phyloP scores from a whole-genome alignment of 2,329 filamentous ascomycete genomes.

The Aureobasidium sp. region DNA sequence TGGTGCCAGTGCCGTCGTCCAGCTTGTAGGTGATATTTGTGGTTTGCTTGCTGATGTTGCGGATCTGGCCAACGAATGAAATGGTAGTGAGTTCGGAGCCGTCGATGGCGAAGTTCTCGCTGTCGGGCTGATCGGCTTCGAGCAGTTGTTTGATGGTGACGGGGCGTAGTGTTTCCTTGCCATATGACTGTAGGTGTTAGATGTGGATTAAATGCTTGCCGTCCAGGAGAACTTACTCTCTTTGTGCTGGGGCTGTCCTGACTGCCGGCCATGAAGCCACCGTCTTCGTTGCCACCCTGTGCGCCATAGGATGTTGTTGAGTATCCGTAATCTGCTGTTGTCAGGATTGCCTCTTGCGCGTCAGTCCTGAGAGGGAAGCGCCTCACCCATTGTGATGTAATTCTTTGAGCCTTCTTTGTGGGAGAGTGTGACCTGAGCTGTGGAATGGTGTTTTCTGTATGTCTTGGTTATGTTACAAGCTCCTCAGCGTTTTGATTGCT shows the following conservation, averaged over 20 bases:
- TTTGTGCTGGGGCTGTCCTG: constrained; percentile 33
- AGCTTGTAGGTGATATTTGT: constrained; percentile 90
- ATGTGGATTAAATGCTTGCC: background rate
- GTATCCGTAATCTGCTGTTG: constrained; percentile 33
- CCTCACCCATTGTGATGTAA: background rate
- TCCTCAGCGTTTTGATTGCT: background rate
- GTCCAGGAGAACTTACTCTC: constrained; percentile 16
- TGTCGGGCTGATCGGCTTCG: constrained; percentile 67
- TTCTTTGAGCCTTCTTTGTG: background rate
- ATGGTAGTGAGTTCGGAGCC: constrained; percentile 63
- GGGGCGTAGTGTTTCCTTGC: constrained; percentile 80
- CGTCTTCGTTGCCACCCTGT: constrained; percentile 45
- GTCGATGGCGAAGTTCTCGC: constrained; percentile 72
- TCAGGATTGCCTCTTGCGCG: background rate
- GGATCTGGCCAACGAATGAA: constrained; percentile 85
- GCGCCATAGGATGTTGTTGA: constrained; percentile 48
- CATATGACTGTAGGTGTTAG: constrained; percentile 42
- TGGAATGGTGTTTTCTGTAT: background rate
- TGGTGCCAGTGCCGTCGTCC: constrained; percentile 86
- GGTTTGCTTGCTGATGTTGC: constrained; percentile 72
- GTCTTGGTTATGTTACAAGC: background rate
- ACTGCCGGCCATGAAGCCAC: constrained; percentile 48
- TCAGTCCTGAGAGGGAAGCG: background rate
- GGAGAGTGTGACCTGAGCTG: too few species aligned
- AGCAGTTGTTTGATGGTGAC: constrained; percentile 93